Percentiles rank a stretch among this genome's conserved stretches.
These are phyloP conservation scores for Sarcodon sp. DNA, from an alignment of 768 basidiomycete species.

Conservation along the genomic window DNA sequence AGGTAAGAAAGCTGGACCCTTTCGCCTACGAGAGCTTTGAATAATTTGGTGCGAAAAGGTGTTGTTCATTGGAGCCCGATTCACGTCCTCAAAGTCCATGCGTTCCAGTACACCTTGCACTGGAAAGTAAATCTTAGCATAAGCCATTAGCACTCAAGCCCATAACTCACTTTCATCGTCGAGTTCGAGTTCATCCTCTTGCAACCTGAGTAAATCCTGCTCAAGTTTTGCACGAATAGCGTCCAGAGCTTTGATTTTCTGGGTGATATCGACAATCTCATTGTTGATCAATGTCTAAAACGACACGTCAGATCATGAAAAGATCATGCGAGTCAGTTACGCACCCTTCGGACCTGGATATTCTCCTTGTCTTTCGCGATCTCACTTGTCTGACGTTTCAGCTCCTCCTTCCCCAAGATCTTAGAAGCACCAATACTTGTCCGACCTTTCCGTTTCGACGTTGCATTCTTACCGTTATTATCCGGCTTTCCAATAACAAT, in stretches of 20 bases:
- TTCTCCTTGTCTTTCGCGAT: conserved; percentile 90
- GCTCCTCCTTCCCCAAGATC: conserved; percentile 71
- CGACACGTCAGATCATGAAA: conserved; percentile 3
- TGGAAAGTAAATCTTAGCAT: conserved; percentile 16
- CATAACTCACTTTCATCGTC: conserved; percentile 77
- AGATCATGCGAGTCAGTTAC: conserved; percentile 16
- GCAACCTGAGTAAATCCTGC: conserved; percentile 69
- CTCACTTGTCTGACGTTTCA: conserved; percentile 73
- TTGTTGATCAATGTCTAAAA: conserved; percentile 67
- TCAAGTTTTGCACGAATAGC: conserved; percentile 70
- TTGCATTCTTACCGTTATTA: conserved; percentile 22
- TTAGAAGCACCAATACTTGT: conserved; percentile 60
- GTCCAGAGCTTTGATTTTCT: conserved; percentile 82
- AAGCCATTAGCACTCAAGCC: conserved; percentile 3
- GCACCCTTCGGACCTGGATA: conserved; percentile 73
- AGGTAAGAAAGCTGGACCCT: conserved; percentile 73
- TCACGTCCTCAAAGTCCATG: conserved; percentile 47
- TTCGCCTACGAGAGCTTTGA: conserved; percentile 56
- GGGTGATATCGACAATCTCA: conserved; percentile 82
- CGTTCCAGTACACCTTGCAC: conserved; percentile 87
- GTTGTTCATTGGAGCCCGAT: conserved; percentile 15
- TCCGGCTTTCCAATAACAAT: conserved; percentile 39
- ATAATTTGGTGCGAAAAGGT: conserved; percentile 27
- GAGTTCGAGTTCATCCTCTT: conserved; percentile 94
- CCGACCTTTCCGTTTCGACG: conserved; percentile 36